Evolutionary conservation across 352 stramenopile genomes (phyloP), one percentile per base, ranked within the genome.

Genomic region (Pythium utonaiense): DNA sequence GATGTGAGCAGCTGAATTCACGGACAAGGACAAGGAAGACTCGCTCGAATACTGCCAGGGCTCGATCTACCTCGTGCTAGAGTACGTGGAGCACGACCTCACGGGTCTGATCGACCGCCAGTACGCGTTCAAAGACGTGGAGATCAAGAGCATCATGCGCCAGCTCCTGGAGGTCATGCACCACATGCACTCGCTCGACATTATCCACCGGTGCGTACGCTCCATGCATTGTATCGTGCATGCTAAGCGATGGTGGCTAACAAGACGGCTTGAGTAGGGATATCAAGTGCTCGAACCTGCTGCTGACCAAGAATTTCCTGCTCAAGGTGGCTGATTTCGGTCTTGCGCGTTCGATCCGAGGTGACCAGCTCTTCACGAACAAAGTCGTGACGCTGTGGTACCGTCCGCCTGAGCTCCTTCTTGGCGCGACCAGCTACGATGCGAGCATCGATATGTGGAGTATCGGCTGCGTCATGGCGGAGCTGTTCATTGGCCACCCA

Each of bases 381-480:
- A 98, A 98, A 61, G 95, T 98, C 3, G 94, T 97, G 13, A 98
- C 95, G 28, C 71, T 97, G 9, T 98, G 95, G 95, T 98, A 98
- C 64, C 81, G 95, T 0, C 83, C 93, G 4, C 95, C 95, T 0
- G 95, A 98, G 72, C 79, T 98, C 4, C 71, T 98, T 22, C 78
- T 98, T 12, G 92, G 95, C 8, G 92, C 82, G n/a, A 98, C 92
- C 1, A 88, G 77, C 53, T 98, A 98, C 69, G 88, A 96, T 34
- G 83, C 84, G 7, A 96, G 78, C 34, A 96, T 98, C 40, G 95
- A 98, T 68, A 96, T 97, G 75, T 98, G 95, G 93, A 97, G 94
- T 33, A 96, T 98, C 44, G 95, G 94, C 1, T 96, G 86, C 30
- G 84, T 96, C 2, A 89, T 96, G 60, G 86, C 80, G 6, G 86